Conservation (phyloP, 1,284 basidiomycete species). For the Coniferiporia weirii region DNA sequence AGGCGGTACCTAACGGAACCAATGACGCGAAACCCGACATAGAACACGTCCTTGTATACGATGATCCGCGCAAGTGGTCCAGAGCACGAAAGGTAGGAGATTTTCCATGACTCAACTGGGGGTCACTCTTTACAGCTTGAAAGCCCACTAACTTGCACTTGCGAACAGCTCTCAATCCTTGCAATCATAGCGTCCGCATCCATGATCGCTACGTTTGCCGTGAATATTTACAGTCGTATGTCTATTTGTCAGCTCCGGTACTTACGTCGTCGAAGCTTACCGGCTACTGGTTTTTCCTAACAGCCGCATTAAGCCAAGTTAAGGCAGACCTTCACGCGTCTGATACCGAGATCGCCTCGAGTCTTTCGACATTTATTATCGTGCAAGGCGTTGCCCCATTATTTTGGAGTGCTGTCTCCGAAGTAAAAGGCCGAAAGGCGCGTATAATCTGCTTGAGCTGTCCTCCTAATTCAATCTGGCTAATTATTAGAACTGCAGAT, state of each 20-base stretch:
- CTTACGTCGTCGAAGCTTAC: conserved; percentile 11
- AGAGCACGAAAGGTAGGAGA: conserved; percentile 52
- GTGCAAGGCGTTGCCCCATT: conserved; percentile 69
- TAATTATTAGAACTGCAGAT: conserved; percentile 32
- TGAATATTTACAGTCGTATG: conserved; percentile 67
- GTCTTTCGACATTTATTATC: conserved; percentile 74
- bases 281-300: not conserved
- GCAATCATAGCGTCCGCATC: conserved; percentile 53
- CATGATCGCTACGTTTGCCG: conserved; percentile 64
- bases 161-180: conserved; percentile 46
- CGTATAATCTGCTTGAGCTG: conserved; percentile 20
- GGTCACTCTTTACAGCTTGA: not conserved
- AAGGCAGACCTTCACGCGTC: conserved; percentile 60
- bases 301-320: conserved; percentile 66
- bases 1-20: not conserved
- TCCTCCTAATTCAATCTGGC: not conserved
- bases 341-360: conserved; percentile 64
- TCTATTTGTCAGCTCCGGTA: conserved; percentile 16
- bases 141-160: not conserved
- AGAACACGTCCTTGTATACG: conserved; percentile 60
- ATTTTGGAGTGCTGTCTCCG: conserved; percentile 68
- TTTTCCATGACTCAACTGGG: not conserved
- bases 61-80: conserved; percentile 80
- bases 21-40: conserved; percentile 39
- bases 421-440: conserved; percentile 79